Percentiles rank a stretch among this genome's conserved stretches.
Conservation (phyloP, 1,139 yeast genomes). For the Barnettozyma hawaiiensis region DNA sequence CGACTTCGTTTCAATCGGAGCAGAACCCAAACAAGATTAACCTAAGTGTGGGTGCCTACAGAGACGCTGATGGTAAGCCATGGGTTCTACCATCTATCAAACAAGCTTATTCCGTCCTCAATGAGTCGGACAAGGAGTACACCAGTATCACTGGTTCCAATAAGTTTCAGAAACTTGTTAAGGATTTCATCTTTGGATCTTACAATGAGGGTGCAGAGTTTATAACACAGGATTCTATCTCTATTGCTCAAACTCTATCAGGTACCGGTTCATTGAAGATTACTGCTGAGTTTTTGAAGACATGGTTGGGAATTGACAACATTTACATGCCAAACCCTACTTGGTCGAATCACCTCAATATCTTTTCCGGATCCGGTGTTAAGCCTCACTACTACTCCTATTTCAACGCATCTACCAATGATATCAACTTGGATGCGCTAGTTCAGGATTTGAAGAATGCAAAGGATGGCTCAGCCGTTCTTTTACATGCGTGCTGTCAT, state of each 20-base stretch:
- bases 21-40: constrained; percentile 65
- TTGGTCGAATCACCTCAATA: constrained; percentile 90
- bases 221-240: constrained; percentile 38
- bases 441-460: constrained; percentile 34
- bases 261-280: constrained; percentile 96
- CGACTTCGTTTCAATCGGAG: constrained; percentile 54
- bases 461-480: constrained; percentile 53
- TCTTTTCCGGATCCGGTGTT: constrained; percentile 58
- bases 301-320: constrained; percentile 33
- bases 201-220: constrained; percentile 34
- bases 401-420: constrained; percentile 44
- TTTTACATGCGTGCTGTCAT: constrained; percentile 93
- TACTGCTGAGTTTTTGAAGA: constrained; percentile 64
- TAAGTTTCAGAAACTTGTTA: constrained; percentile 61
- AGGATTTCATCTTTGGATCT: constrained; percentile 65
- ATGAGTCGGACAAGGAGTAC: constrained; percentile 64
- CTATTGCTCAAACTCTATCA: constrained; percentile 79
- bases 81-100: constrained; percentile 83
- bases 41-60: constrained; percentile 88
- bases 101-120: constrained; percentile 46
- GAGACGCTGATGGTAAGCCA: constrained; percentile 79
- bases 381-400: constrained; percentile 62
- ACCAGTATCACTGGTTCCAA: constrained; percentile 66
- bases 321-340: constrained; percentile 83
- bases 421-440: constrained; percentile 49